Conservation (phyloP, 1,284 basidiomycete species). For the Neonothopanus nambi region DNA sequence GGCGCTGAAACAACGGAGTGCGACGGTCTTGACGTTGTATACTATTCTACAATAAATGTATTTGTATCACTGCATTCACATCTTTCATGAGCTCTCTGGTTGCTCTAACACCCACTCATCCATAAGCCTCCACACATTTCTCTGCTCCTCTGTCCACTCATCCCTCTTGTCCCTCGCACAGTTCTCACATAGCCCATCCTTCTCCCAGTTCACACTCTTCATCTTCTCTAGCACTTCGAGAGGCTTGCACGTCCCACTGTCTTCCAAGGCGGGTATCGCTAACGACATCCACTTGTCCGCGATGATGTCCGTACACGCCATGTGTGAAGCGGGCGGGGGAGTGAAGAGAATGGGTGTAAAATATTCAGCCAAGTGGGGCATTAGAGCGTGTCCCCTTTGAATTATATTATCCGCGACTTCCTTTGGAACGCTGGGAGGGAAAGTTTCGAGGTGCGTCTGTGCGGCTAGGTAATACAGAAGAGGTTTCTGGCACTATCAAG, state of each 20-base stretch:
- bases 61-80: background rate
- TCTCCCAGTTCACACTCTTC: conserved; percentile 57
- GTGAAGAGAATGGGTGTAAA: conserved; percentile 75
- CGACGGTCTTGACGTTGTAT: conserved; percentile 11
- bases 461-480: conserved; percentile 14
- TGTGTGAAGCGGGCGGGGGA: conserved; percentile 63
- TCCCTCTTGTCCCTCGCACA: conserved; percentile 59
- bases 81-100: background rate
- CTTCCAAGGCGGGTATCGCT: conserved; percentile 62
- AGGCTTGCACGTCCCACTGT: conserved; percentile 62
- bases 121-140: conserved; percentile 57
- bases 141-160: conserved; percentile 67
- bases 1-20: conserved; percentile 4
- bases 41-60: conserved; percentile 1
- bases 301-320: conserved; percentile 69
- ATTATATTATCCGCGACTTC: conserved; percentile 8
- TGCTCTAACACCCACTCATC: conserved; percentile 46
- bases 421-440: background rate
- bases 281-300: conserved; percentile 69
- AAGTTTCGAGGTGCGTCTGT: conserved; percentile 7
- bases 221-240: conserved; percentile 64
- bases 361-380: conserved; percentile 54
- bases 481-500: conserved; percentile 9
- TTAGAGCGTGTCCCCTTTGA: conserved; percentile 43
- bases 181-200: conserved; percentile 54